These are phyloP conservation scores for Gremmenia infestans DNA, from an alignment of 2,329 filamentous ascomycete genomes.

Conservation along the genomic window DNA sequence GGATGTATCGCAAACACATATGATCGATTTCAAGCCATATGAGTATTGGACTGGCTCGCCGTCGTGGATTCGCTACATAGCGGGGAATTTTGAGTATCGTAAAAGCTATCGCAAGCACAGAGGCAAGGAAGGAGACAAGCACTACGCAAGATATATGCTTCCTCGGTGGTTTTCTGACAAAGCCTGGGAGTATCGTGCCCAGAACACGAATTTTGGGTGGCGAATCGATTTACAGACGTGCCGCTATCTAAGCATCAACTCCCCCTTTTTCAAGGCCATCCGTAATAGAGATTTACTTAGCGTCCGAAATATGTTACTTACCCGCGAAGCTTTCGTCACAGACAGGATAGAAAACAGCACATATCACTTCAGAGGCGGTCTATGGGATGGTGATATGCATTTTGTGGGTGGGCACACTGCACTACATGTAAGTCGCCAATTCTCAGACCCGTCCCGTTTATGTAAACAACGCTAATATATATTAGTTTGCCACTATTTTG, in stretches of 20 bases:
- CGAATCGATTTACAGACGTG: background rate
- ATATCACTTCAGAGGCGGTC: no score
- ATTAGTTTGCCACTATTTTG: background rate
- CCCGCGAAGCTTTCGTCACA: slow-evolving; percentile 1
- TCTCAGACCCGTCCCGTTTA: background rate
- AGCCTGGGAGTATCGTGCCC: background rate
- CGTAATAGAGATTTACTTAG: background rate
- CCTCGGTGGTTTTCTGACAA: slow-evolving; percentile 3
- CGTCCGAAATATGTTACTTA: slow-evolving; percentile 5
- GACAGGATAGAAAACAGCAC: background rate
- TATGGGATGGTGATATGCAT: background rate
- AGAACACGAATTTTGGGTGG: background rate
- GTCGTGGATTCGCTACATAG: background rate
- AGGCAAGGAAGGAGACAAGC: background rate
- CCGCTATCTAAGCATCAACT: background rate
- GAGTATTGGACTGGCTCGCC: no score
- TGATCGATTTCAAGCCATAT: no score
- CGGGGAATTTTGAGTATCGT: slow-evolving; percentile 5
- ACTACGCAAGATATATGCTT: slow-evolving; percentile 1
- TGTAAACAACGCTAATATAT: background rate
- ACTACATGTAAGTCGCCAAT: background rate
- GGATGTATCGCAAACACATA: background rate
- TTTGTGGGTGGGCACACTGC: background rate
- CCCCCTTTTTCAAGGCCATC: background rate
- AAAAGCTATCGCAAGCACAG: background rate